Evolutionary conservation across 2,329 filamentous ascomycete species (phyloP).

Genomic region (Claviceps pusilla): DNA sequence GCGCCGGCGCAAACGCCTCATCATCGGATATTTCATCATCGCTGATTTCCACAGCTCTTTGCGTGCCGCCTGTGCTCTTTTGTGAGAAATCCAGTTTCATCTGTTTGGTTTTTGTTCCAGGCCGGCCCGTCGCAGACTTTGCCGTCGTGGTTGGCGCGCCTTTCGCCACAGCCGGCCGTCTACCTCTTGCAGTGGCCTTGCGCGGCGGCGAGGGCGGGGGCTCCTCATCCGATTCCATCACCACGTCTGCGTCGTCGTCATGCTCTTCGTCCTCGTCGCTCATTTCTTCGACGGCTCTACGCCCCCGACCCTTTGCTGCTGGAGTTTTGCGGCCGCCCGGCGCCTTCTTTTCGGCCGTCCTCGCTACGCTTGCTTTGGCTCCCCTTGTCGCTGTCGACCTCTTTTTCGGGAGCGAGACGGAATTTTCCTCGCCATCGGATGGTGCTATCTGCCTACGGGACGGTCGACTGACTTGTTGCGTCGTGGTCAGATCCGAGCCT

Average conservation of each 20-base stretch:
- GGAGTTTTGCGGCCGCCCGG: slow-evolving; percentile 28
- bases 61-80: slow-evolving; percentile 25
- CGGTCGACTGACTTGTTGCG: slow-evolving; percentile 5
- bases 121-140: slow-evolving; percentile 12
- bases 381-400: slow-evolving; percentile 13
- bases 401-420: slow-evolving; percentile 20
- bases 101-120: slow-evolving; percentile 15
- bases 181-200: slow-evolving; percentile 17
- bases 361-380: slow-evolving; percentile 14
- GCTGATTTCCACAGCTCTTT: slow-evolving; percentile 42
- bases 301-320: slow-evolving; percentile 24
- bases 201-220: slow-evolving; percentile 23
- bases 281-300: slow-evolving; percentile 17
- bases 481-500: slow-evolving; percentile 4
- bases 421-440: slow-evolving; percentile 11
- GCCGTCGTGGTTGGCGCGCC: slow-evolving; percentile 10
- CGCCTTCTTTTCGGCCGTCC: slow-evolving; percentile 24
- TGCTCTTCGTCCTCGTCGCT: slow-evolving; percentile 28
- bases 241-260: slow-evolving; percentile 32
- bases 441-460: slow-evolving; percentile 11
- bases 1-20: slow-evolving; percentile 42
- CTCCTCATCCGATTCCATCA: slow-evolving; percentile 39
- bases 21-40: slow-evolving; percentile 52
- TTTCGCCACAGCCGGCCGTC: slow-evolving; percentile 9
- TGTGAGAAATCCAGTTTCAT: slow-evolving; percentile 22